Evolutionary conservation across 805 yeast genomes (phyloP).

Genomic region (Kluyveromyces siamensis): DNA sequence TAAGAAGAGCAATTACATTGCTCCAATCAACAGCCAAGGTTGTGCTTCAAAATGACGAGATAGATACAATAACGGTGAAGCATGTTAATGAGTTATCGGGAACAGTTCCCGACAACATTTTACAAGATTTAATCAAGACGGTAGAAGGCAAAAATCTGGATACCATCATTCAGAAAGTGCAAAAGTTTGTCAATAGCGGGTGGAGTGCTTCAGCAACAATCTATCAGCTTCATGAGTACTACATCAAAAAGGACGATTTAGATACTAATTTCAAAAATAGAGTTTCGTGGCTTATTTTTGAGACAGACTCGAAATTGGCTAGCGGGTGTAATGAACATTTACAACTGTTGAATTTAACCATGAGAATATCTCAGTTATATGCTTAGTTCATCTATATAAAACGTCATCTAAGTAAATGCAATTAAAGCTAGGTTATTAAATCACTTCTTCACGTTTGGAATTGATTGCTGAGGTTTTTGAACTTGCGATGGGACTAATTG

Average conservation of each 20-base stretch:
- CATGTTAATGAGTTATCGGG: constrained; percentile 71
- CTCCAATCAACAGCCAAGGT: constrained; percentile 73
- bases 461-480: constrained; percentile 1
- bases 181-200: constrained; percentile 51
- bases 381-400: neutral
- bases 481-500: neutral
- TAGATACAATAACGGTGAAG: constrained; percentile 31
- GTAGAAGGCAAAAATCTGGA: constrained; percentile 27
- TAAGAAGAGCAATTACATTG: constrained; percentile 85
- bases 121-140: constrained; percentile 35
- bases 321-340: constrained; percentile 88
- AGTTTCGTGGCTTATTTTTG: constrained; percentile 58
- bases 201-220: constrained; percentile 72
- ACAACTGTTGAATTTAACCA: constrained; percentile 59
- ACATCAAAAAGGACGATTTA: constrained; percentile 46
- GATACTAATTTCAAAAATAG: constrained; percentile 49
- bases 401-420: neutral
- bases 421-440: neutral
- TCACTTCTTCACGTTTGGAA: neutral
- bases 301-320: constrained; percentile 61
- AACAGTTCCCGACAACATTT: constrained; percentile 44
- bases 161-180: constrained; percentile 35
- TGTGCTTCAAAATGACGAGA: constrained; percentile 26
- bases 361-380: constrained; percentile 39
- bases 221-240: constrained; percentile 60